A percentile compares a stretch with the other conserved stretches of the same genome.
phyloP scores from a whole-genome alignment of 1,284 basidiomycete species.

The Wolfiporia cocos region DNA sequence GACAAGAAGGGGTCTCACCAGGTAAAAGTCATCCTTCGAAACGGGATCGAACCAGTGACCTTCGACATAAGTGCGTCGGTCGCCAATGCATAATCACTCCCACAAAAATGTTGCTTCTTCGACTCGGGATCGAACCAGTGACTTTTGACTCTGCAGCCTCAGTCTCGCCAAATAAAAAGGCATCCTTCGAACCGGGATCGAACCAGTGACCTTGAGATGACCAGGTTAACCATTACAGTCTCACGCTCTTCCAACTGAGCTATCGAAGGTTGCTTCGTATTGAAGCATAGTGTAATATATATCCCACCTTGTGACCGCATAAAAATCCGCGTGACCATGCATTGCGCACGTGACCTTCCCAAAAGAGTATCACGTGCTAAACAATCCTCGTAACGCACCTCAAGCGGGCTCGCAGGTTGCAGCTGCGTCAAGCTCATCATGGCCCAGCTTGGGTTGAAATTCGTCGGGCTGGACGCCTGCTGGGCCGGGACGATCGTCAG shows the following conservation, averaged over 20 bases:
- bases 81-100: background rate
- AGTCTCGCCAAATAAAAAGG: background rate
- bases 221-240: conserved; percentile 13
- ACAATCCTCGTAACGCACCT: too few relatives aligned
- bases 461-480: too few relatives aligned
- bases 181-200: conserved; percentile 11
- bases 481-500: too few relatives aligned
- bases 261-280: conserved; percentile 8
- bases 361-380: too few relatives aligned
- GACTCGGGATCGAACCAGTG: background rate
- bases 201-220: conserved; percentile 11
- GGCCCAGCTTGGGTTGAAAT: too few relatives aligned
- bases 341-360: too few relatives aligned
- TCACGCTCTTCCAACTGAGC: conserved; percentile 17
- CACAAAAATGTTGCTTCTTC: background rate
- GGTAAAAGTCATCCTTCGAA: conserved; percentile 3
- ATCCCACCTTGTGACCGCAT: too few relatives aligned
- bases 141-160: background rate
- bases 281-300: background rate
- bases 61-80: background rate
- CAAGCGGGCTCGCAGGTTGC: too few relatives aligned
- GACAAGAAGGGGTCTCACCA: background rate
- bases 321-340: too few relatives aligned
- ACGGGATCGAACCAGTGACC: conserved; percentile 4
- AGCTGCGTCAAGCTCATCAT: too few relatives aligned